Percentiles rank a stretch among this genome's conserved stretches.
Conservation (phyloP, 2,329 filamentous ascomycete genomes). For the Sporothrix luriei region DNA sequence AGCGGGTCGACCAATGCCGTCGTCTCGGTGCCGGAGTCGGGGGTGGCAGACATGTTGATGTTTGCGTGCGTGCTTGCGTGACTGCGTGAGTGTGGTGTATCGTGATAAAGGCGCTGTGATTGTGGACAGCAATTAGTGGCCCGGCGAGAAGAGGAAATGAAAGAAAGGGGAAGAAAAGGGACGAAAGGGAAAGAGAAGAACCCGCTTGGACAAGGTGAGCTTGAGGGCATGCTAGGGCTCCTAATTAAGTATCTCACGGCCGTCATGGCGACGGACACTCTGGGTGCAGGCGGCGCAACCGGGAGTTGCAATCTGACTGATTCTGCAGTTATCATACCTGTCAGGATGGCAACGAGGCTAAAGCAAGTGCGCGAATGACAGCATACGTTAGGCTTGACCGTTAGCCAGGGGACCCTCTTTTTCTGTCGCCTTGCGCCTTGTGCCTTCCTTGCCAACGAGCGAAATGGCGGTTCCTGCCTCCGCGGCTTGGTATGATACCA, state of each 20-base stretch:
- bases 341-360: not conserved
- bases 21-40: constrained; percentile 28
- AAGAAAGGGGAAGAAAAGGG: not conserved
- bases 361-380: not conserved
- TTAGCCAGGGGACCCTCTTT: constrained; percentile 2
- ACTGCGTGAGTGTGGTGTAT: no score
- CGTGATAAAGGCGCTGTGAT: not conserved
- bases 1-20: constrained; percentile 37
- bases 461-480: no score
- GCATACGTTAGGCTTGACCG: not conserved
- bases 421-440: not conserved
- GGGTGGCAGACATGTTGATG: constrained; percentile 4
- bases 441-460: not conserved
- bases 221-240: no score
- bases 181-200: not conserved
- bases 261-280: not conserved
- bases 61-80: not conserved
- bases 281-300: not conserved
- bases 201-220: not conserved
- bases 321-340: not conserved
- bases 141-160: not conserved
- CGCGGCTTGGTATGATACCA: no score
- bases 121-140: not conserved
- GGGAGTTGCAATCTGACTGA: not conserved
- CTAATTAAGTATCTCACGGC: not conserved